Conservation (phyloP, 108 stramenopile species). For the Cylindrotheca closterium region DNA sequence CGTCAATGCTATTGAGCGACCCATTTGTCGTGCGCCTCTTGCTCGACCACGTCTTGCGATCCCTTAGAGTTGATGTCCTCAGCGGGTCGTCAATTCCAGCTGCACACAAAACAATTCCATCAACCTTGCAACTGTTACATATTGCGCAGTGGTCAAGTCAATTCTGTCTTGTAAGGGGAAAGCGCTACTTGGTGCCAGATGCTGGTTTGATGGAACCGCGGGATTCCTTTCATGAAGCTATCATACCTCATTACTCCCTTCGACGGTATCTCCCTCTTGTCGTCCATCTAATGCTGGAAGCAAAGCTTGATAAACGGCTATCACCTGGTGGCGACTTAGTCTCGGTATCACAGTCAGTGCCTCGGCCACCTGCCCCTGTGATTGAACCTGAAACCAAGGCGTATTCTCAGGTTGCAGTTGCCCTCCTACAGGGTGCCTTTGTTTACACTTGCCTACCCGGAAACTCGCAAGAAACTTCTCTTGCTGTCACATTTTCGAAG, state of each 20-base stretch:
- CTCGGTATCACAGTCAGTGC: constrained; percentile 42
- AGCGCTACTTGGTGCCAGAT: constrained; percentile 58
- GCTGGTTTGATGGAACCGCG: constrained; percentile 49
- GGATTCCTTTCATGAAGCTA: constrained; percentile 33
- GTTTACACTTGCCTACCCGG: constrained; percentile 73
- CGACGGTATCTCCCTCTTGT: constrained; percentile 67
- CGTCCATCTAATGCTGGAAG: constrained; percentile 62
- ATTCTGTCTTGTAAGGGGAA: constrained; percentile 73
- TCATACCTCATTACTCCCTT: constrained; percentile 51
- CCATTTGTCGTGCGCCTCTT: constrained; percentile 83
- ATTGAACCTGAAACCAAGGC: constrained; percentile 10
- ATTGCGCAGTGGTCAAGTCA: constrained; percentile 76
- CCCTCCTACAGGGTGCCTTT: constrained; percentile 65
- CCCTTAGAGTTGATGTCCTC: constrained; percentile 53
- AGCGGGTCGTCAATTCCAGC: constrained; percentile 51
- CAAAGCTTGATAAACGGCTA: constrained; percentile 68
- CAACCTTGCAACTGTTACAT: constrained; percentile 76
- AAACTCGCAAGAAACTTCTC: constrained; percentile 63
- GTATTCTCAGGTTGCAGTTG: constrained; percentile 49
- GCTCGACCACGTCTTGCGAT: constrained; percentile 64
- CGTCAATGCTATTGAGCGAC: constrained; percentile 81
- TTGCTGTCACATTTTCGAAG: constrained; percentile 64
- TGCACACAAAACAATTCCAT: constrained; percentile 64
- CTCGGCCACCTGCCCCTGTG: constrained; percentile 7
- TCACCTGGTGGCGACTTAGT: constrained; percentile 64